These are phyloP conservation scores for Pilasporangium apinafurcum DNA, from an alignment of 352 stramenopile species.

Conservation along the genomic window DNA sequence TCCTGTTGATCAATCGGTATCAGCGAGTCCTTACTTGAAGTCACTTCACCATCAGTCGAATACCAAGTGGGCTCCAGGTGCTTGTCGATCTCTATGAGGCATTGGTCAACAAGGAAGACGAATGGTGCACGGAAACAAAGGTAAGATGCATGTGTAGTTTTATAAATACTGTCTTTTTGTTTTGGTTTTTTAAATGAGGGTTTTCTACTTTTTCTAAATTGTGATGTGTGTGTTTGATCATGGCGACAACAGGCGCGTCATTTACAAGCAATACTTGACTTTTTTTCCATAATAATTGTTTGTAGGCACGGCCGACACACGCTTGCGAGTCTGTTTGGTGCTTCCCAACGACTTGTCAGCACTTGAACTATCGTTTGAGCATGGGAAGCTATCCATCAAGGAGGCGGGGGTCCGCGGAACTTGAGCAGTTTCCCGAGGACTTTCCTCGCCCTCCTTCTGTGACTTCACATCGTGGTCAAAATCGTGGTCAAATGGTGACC, in stretches of 20 bases:
- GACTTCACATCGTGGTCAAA: constrained; percentile 64
- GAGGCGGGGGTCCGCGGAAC: constrained; percentile 25
- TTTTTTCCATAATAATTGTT: constrained; percentile 55
- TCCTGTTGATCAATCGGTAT: too few species aligned
- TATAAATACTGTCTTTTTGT: constrained; percentile 63
- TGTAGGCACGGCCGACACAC: constrained; percentile 27
- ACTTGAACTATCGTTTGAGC: constrained; percentile 72
- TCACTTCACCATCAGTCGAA: too few species aligned
- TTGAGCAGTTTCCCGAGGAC: constrained; percentile 36
- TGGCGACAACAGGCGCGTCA: constrained; percentile 9
- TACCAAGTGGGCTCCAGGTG: too few species aligned
- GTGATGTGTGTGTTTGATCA: constrained; percentile 7
- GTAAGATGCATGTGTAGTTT: too few species aligned
- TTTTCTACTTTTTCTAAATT: constrained; percentile 72
- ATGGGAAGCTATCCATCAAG: constrained; percentile 44
- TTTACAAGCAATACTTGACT: constrained; percentile 57
- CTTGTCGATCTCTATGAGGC: too few species aligned
- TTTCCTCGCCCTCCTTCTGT: constrained; percentile 42
- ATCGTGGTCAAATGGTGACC: constrained; percentile 67
- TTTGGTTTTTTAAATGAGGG: constrained; percentile 34
- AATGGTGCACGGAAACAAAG: too few species aligned
- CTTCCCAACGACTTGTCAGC: constrained; percentile 65
- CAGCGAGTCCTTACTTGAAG: too few species aligned
- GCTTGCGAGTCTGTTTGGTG: constrained; percentile 33
- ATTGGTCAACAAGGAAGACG: too few species aligned